These are phyloP conservation scores for Tylopilus orsonianus DNA, from an alignment of 1,284 basidiomycete species.

Conservation along the genomic window DNA sequence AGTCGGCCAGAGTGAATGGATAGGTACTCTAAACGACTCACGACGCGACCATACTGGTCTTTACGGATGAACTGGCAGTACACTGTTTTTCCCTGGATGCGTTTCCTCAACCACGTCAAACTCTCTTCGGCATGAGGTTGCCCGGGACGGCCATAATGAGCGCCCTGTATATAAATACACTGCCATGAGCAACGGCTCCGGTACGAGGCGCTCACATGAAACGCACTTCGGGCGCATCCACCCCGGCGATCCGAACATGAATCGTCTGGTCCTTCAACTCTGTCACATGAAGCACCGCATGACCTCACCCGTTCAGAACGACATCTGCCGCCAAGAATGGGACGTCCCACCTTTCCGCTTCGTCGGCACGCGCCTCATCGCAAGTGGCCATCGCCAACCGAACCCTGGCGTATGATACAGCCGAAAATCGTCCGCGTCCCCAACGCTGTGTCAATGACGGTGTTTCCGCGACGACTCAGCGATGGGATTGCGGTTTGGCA, in stretches of 20 bases:
- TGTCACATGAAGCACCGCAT: conserved; percentile 26
- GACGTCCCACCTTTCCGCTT: conserved; percentile 52
- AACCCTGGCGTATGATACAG: conserved; percentile 82
- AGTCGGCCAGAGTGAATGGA: neutral
- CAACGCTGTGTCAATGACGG: conserved; percentile 55
- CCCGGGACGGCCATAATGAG: conserved; percentile 77
- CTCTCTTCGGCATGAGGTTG: conserved; percentile 75
- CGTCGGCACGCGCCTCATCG: conserved; percentile 63
- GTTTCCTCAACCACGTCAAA: conserved; percentile 66
- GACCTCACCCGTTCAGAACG: neutral
- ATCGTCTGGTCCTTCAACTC: conserved; percentile 78
- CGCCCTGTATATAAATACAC: conserved; percentile 41
- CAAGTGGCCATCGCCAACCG: conserved; percentile 72
- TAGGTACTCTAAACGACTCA: conserved; percentile 33
- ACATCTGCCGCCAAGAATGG: neutral
- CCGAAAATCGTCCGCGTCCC: conserved; percentile 79
- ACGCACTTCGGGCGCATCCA: conserved; percentile 87
- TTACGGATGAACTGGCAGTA: conserved; percentile 70
- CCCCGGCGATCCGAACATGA: conserved; percentile 81
- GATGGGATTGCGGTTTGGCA: neutral
- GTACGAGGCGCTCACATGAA: neutral
- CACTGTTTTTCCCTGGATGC: conserved; percentile 55
- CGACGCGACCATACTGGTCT: conserved; percentile 83
- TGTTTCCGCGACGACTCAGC: conserved; percentile 1
- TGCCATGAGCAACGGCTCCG: neutral